Percentiles rank a stretch among this genome's conserved stretches.
Conservation (phyloP, 495 filamentous ascomycete genomes). For the Penicillium riverlandense region DNA sequence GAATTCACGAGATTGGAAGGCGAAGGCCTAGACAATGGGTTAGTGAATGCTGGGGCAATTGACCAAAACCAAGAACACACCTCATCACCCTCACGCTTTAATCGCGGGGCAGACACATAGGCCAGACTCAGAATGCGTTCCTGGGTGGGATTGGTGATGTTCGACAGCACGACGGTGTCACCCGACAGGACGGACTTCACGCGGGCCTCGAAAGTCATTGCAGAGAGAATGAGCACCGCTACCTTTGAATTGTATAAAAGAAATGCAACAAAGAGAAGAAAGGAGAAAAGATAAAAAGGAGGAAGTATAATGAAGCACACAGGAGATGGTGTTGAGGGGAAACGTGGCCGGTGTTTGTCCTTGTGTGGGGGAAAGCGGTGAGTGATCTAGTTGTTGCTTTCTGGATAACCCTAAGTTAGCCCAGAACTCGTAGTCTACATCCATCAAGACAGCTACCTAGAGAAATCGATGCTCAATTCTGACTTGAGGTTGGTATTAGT, state of each 20-base stretch:
- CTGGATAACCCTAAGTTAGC: too few relatives aligned
- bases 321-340: conserved; percentile 16
- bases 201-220: conserved; percentile 57
- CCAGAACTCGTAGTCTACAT: too few relatives aligned
- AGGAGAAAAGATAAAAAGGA: conserved; percentile 5
- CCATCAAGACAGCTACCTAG: too few relatives aligned
- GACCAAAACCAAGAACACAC: conserved; percentile 31
- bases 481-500: too few relatives aligned
- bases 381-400: neutral
- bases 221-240: conserved; percentile 13
- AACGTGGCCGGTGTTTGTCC: conserved; percentile 21
- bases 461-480: too few relatives aligned
- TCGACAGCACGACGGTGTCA: conserved; percentile 78
- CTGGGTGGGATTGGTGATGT: conserved; percentile 61
- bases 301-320: conserved; percentile 10
- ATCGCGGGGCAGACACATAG: conserved; percentile 79
- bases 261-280: conserved; percentile 1
- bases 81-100: conserved; percentile 87
- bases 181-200: conserved; percentile 93
- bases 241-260: neutral
- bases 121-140: conserved; percentile 86
- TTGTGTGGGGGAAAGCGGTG: conserved; percentile 26
- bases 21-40: conserved; percentile 49
- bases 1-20: conserved; percentile 89
- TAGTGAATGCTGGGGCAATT: conserved; percentile 1